Percentiles rank a stretch among this genome's conserved stretches.
These are phyloP conservation scores for Periconia sp. DNA, from an alignment of 2,329 filamentous ascomycete species.

Conservation along the genomic window DNA sequence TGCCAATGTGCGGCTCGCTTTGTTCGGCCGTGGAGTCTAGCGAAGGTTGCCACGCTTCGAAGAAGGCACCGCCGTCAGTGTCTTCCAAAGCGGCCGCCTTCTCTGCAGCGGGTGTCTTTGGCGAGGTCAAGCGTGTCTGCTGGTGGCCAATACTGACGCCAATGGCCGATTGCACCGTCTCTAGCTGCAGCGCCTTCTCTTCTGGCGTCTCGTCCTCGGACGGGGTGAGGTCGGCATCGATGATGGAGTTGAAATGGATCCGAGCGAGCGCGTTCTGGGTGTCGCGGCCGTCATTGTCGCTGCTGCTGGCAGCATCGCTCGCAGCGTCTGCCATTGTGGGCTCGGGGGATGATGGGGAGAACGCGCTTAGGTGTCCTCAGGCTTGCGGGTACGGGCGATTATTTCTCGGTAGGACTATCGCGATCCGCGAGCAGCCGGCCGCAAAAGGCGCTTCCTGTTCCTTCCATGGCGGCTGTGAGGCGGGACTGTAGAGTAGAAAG, in stretches of 20 bases:
- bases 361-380: conserved; percentile 7
- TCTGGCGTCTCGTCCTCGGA: conserved; percentile 51
- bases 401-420: too few species aligned
- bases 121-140: conserved; percentile 63
- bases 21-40: conserved; percentile 28
- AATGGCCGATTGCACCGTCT: conserved; percentile 55
- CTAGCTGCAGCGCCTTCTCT: conserved; percentile 36
- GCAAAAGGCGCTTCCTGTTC: too few species aligned
- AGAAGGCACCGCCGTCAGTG: conserved; percentile 53
- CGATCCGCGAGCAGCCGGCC: conserved; percentile 17
- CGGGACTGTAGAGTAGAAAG: too few species aligned
- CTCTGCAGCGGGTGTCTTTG: conserved; percentile 63
- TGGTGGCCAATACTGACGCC: conserved; percentile 65
- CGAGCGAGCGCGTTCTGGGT: conserved; percentile 48
- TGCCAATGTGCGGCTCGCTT: conserved; percentile 6
- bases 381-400: too few species aligned
- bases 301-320: conserved; percentile 5
- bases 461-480: too few species aligned
- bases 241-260: conserved; percentile 49
- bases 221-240: conserved; percentile 50
- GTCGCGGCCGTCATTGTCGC: too few species aligned
- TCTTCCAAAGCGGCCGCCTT: conserved; percentile 63
- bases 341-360: conserved; percentile 1
- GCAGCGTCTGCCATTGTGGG: conserved; percentile 28
- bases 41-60: conserved; percentile 48